phyloP scores from a whole-genome alignment of 192 early-diverging fungal genomes.

The Tieghemiomyces parasiticus region DNA sequence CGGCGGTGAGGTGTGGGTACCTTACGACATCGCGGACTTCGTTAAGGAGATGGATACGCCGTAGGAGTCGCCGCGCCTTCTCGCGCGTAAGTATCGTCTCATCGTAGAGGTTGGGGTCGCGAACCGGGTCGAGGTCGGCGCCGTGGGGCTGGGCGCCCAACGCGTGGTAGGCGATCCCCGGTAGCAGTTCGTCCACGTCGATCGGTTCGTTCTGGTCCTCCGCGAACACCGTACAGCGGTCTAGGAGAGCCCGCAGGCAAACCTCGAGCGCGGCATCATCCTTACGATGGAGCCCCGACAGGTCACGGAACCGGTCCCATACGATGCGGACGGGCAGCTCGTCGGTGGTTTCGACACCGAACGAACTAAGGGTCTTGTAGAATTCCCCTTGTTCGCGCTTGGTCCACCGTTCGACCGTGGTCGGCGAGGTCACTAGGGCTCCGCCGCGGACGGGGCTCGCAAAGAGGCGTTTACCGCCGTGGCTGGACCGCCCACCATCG shows the following conservation, averaged over 20 bases:
- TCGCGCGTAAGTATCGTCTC: constrained; percentile 2
- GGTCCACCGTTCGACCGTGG: constrained; percentile 29
- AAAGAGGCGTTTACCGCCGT: background rate
- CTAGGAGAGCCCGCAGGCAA: constrained; percentile 42
- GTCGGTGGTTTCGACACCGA: constrained; percentile 29
- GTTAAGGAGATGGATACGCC: constrained; percentile 11
- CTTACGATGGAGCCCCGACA: constrained; percentile 46
- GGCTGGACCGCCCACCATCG: no score
- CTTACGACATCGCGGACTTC: constrained; percentile 1
- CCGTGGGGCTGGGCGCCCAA: constrained; percentile 4
- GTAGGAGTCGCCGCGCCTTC: constrained; percentile 1
- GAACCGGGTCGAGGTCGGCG: constrained; percentile 14
- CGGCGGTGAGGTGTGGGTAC: constrained; percentile 20
- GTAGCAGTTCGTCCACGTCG: constrained; percentile 6
- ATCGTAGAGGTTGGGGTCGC: constrained; percentile 4
- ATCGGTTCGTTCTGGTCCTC: constrained; percentile 30
- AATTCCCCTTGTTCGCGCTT: constrained; percentile 38
- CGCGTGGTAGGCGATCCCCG: background rate
- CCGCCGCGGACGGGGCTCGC: constrained; percentile 10
- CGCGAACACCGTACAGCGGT: constrained; percentile 38
- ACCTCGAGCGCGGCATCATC: constrained; percentile 48
- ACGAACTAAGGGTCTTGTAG: constrained; percentile 35
- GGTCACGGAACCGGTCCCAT: constrained; percentile 57
- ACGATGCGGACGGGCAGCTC: constrained; percentile 18
- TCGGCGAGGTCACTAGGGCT: constrained; percentile 24